Evolutionary conservation across 768 basidiomycete species (phyloP).

Genomic region (Kwoniella sp.): DNA sequence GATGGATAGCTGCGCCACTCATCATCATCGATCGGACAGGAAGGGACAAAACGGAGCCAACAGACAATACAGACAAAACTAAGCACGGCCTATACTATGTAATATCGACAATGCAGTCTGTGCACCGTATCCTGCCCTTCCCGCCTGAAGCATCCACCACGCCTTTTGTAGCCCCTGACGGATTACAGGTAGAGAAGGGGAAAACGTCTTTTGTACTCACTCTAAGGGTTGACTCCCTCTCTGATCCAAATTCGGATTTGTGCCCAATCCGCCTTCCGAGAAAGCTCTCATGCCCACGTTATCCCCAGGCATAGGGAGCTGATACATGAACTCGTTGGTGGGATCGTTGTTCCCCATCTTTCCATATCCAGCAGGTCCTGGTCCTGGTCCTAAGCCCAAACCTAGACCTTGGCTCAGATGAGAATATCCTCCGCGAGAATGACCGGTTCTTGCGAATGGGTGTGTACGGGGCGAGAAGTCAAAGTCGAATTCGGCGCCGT

Average conservation of each 20-base stretch:
- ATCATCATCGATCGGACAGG: not conserved
- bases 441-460: constrained; percentile 15
- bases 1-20: not conserved
- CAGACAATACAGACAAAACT: constrained; percentile 8
- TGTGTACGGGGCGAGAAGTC: constrained; percentile 21
- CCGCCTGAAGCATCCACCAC: not conserved
- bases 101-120: not conserved
- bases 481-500: constrained; percentile 1
- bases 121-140: not conserved
- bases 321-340: constrained; percentile 47
- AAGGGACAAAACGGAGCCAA: constrained; percentile 2
- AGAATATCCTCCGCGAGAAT: not conserved
- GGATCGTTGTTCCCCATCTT: constrained; percentile 39
- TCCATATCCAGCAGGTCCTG: not conserved
- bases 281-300: constrained; percentile 5
- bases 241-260: not conserved
- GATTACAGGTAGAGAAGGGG: not conserved
- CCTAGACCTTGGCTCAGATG: not conserved
- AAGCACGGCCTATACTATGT: not conserved
- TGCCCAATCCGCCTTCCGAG: constrained; percentile 17
- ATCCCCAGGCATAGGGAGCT: constrained; percentile 22
- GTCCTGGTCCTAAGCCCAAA: not conserved
- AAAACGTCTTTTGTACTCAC: constrained; percentile 26
- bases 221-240: constrained; percentile 26
- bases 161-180: not conserved